Evolutionary conservation across 2,329 filamentous ascomycete genomes (phyloP).

Genomic region (Fusarium stilboides): DNA sequence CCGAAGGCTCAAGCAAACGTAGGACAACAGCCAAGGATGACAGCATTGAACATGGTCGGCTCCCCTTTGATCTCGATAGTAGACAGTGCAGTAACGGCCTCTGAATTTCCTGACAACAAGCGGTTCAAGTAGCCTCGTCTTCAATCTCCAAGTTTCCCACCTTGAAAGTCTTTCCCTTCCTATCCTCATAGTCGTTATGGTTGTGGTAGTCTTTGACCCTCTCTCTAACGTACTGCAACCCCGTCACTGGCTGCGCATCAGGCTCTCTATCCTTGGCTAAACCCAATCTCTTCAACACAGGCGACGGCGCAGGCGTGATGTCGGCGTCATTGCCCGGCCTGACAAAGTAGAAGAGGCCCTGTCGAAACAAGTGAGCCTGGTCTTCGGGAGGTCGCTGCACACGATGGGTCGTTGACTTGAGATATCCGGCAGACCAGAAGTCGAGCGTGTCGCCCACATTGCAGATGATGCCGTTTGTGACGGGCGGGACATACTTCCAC

Average conservation of each 20-base stretch:
- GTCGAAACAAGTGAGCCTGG: constrained; percentile 49
- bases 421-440: constrained; percentile 63
- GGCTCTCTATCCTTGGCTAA: neutral
- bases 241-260: neutral
- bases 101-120: too few species aligned
- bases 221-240: constrained; percentile 3
- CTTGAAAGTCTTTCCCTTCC: constrained; percentile 8
- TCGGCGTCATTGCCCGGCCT: neutral
- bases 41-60: too few species aligned
- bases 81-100: too few species aligned
- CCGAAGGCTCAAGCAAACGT: too few species aligned
- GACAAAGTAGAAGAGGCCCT: neutral
- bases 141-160: constrained; percentile 8
- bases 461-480: constrained; percentile 66
- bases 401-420: constrained; percentile 62
- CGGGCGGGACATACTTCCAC: constrained; percentile 67
- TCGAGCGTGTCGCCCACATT: constrained; percentile 67
- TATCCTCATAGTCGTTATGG: constrained; percentile 7
- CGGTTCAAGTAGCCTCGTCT: neutral
- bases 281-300: neutral
- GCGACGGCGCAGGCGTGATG: neutral
- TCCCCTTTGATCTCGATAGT: too few species aligned
- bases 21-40: too few species aligned
- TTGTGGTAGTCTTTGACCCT: constrained; percentile 8
- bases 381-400: constrained; percentile 61